A percentile compares a stretch with the other conserved stretches of the same genome.
Evolutionary conservation across 1,284 basidiomycete genomes (phyloP).

Genomic region (Sphagnurus paluster): DNA sequence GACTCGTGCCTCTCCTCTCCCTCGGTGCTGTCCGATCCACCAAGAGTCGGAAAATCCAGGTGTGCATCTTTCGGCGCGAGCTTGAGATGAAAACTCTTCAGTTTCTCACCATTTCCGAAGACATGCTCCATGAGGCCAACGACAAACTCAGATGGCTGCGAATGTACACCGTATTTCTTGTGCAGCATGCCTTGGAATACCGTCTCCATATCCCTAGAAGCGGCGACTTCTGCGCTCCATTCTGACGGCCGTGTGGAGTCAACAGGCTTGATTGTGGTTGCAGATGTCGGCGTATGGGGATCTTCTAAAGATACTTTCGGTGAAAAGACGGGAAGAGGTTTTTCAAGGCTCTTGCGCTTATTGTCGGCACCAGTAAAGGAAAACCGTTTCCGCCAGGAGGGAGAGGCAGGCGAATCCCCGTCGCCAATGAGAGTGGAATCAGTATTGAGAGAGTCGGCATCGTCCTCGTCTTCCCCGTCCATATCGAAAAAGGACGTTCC

Average conservation of each 20-base stretch:
- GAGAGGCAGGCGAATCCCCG: slow-evolving; percentile 15
- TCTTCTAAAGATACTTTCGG: slow-evolving; percentile 4
- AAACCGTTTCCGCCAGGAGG: slow-evolving; percentile 8
- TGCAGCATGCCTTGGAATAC: slow-evolving; percentile 56
- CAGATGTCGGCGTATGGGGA: slow-evolving; percentile 12
- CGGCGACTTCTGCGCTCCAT: slow-evolving; percentile 35
- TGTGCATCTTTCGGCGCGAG: slow-evolving; percentile 47
- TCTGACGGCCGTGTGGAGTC: slow-evolving; percentile 20
- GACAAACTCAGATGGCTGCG: slow-evolving; percentile 47
- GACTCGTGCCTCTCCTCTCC: slow-evolving; percentile 20
- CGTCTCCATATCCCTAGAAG: slow-evolving; percentile 46
- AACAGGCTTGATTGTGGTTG: slow-evolving; percentile 10
- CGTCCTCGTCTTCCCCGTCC: slow-evolving; percentile 27
- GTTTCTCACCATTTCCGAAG: slow-evolving; percentile 46
- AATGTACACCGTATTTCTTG: slow-evolving; percentile 46
- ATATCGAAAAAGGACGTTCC: slow-evolving; percentile 17
- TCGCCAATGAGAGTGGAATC: slow-evolving; percentile 30
- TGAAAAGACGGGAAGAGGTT: background rate
- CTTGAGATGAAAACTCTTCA: slow-evolving; percentile 50
- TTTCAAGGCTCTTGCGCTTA: background rate
- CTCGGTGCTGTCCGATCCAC: slow-evolving; percentile 2
- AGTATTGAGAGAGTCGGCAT: slow-evolving; percentile 26
- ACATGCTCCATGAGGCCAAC: slow-evolving; percentile 40
- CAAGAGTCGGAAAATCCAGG: slow-evolving; percentile 6
- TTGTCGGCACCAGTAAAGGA: background rate